phyloP scores from a whole-genome alignment of 495 filamentous ascomycete species.

The Trichoderma orchidacearum region DNA sequence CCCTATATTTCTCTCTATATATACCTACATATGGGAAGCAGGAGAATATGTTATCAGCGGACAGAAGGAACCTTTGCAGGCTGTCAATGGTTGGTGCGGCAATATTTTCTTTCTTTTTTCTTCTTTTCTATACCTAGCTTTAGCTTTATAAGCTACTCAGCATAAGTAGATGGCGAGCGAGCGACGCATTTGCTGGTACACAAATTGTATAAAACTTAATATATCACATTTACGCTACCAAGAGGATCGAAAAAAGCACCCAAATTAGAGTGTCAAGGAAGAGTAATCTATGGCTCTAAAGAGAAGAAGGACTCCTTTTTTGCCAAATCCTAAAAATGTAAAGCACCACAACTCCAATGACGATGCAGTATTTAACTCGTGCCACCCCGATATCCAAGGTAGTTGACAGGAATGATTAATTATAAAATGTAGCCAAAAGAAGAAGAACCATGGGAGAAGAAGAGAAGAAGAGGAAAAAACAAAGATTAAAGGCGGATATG shows the following conservation, averaged over 20 bases:
- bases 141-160: not conserved
- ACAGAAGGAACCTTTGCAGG: not conserved
- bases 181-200: too few relatives aligned
- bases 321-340: not conserved
- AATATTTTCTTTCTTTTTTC: not conserved
- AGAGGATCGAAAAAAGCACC: not conserved
- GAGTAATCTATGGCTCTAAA: not conserved
- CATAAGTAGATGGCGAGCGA: not conserved
- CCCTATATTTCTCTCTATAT: too few relatives aligned
- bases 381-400: not conserved
- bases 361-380: not conserved
- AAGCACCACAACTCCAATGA: not conserved
- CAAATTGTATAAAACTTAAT: not conserved
- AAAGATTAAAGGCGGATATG: constrained; percentile 4
- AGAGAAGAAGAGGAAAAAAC: not conserved
- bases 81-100: not conserved
- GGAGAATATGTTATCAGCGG: not conserved
- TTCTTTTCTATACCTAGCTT: too few relatives aligned
- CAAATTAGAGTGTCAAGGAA: not conserved
- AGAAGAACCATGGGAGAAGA: too few relatives aligned
- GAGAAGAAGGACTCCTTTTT: not conserved
- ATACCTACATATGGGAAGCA: too few relatives aligned
- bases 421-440: not conserved
- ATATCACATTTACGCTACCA: not conserved
- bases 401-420: not conserved